Conservation (phyloP, 2,329 filamentous ascomycete species). For the Lasiodiplodia sp. region DNA sequence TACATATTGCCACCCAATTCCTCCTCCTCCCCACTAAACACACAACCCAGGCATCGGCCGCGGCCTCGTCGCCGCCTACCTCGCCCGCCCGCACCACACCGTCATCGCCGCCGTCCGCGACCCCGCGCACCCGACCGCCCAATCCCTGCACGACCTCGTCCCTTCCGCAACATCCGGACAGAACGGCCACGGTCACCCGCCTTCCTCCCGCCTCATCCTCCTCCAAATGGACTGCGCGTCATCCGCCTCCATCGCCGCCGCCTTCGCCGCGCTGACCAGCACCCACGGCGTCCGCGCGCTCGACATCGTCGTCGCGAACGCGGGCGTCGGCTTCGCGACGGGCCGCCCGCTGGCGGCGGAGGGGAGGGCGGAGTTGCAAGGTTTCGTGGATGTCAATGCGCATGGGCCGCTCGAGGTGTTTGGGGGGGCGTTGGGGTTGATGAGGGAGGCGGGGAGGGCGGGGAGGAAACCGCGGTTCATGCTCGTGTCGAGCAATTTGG, state of each 20-base stretch:
- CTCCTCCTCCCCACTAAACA: no score
- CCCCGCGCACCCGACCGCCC: slow-evolving; percentile 35
- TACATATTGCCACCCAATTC: no score
- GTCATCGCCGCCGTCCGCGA: slow-evolving; percentile 52
- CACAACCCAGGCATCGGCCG: slow-evolving; percentile 44
- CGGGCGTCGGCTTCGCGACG: slow-evolving; percentile 38
- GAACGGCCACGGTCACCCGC: slow-evolving; percentile 20
- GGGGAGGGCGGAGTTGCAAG: slow-evolving; percentile 30
- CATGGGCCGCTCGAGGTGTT: slow-evolving; percentile 35
- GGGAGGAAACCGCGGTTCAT: slow-evolving; percentile 32
- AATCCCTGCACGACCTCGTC: slow-evolving; percentile 38
- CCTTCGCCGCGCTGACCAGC: slow-evolving; percentile 36
- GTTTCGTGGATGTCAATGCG: slow-evolving; percentile 33
- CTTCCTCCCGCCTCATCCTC: background rate
- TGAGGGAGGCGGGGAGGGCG: slow-evolving; percentile 16
- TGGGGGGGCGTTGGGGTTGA: slow-evolving; percentile 31
- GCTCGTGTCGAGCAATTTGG: slow-evolving; percentile 32
- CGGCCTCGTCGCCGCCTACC: slow-evolving; percentile 43
- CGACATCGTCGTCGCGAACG: slow-evolving; percentile 50
- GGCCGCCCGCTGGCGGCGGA: background rate
- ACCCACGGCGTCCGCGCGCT: slow-evolving; percentile 41
- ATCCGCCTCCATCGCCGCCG: background rate
- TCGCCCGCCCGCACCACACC: slow-evolving; percentile 47
- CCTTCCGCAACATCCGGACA: slow-evolving; percentile 33
- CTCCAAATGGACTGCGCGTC: background rate